These are phyloP conservation scores for Thozetella sp. DNA, from an alignment of 495 filamentous ascomycete genomes.

Conservation along the genomic window DNA sequence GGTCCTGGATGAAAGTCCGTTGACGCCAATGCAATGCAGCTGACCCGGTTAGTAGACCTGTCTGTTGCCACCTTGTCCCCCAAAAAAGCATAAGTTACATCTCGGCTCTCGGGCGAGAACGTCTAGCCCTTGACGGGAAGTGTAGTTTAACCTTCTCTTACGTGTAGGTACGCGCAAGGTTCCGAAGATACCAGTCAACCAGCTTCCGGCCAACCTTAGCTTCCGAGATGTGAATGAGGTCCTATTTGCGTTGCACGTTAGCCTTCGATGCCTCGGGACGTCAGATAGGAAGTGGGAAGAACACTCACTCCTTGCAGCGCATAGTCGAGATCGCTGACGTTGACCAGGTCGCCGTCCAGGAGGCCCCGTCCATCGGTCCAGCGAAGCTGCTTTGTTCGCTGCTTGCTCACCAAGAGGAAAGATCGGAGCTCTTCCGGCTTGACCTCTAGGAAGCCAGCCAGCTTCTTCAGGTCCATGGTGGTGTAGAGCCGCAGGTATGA, in stretches of 20 bases:
- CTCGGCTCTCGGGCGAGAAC: neutral
- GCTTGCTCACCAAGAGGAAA: slow-evolving; percentile 96
- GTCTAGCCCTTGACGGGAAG: neutral
- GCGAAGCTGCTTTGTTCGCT: slow-evolving; percentile 92
- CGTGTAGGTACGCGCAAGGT: slow-evolving; percentile 87
- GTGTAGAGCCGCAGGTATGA: slow-evolving; percentile 99
- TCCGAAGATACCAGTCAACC: slow-evolving; percentile 98
- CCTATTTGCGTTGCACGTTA: slow-evolving; percentile 43
- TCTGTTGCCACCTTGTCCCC: neutral
- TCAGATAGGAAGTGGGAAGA: slow-evolving; percentile 1
- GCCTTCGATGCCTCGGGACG: slow-evolving; percentile 8
- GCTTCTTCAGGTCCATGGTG: slow-evolving; percentile 98
- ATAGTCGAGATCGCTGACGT: slow-evolving; percentile 92
- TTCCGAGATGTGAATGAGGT: slow-evolving; percentile 97
- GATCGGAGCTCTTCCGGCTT: slow-evolving; percentile 88
- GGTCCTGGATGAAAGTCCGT: slow-evolving; percentile 7
- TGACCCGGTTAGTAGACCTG: slow-evolving; percentile 2
- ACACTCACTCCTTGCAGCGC: slow-evolving; percentile 84
- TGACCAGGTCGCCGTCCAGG: slow-evolving; percentile 88
- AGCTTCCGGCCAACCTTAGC: slow-evolving; percentile 96
- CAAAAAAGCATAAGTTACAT: slow-evolving; percentile 1
- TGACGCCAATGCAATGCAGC: slow-evolving; percentile 25
- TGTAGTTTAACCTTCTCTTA: slow-evolving; percentile 6
- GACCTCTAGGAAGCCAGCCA: slow-evolving; percentile 94
- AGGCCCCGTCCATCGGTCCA: slow-evolving; percentile 84